Percentiles rank a stretch among this genome's conserved stretches.
These are phyloP conservation scores for Otatea glauca DNA, from an alignment of 176 grass and related monocot species.

Conservation along the genomic window DNA sequence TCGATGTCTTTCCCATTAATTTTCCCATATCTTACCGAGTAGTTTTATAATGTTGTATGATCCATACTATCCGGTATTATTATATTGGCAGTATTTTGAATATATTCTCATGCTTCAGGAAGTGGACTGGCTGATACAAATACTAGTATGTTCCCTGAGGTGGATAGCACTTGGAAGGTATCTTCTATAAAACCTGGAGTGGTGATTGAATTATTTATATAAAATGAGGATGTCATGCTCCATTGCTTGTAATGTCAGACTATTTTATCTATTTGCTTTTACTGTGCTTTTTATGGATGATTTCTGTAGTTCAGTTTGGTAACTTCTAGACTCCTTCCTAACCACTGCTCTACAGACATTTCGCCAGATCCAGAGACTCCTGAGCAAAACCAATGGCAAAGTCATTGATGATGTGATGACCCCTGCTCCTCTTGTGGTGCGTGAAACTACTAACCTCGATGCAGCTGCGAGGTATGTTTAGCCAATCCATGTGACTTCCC, in stretches of 20 bases:
- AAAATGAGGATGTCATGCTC: neutral
- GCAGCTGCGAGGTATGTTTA: conserved; percentile 73
- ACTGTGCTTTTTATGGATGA: neutral
- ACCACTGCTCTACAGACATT: conserved; percentile 57
- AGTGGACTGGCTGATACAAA: conserved; percentile 56
- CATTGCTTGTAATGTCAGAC: neutral
- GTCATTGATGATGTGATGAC: conserved; percentile 90
- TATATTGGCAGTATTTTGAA: conserved; percentile 27
- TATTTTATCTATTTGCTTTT: conserved; percentile 1
- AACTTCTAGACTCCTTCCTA: conserved; percentile 39
- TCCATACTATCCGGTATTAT: neutral
- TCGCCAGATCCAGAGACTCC: conserved; percentile 80
- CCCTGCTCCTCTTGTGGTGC: conserved; percentile 69
- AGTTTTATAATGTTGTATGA: conserved; percentile 9
- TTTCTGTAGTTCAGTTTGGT: neutral
- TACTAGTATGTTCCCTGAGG: conserved; percentile 81
- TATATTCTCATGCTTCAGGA: conserved; percentile 53
- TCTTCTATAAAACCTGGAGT: neutral
- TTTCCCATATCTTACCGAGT: neutral
- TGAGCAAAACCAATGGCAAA: conserved; percentile 91
- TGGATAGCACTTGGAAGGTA: conserved; percentile 96
- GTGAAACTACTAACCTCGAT: conserved; percentile 90
- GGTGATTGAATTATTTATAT: conserved; percentile 6
- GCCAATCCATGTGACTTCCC: conserved; percentile 31
- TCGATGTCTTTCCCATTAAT: neutral